Base-by-base conservation (phyloP, 2,329 filamentous ascomycete species). In the Didymella pinodella region DNA sequence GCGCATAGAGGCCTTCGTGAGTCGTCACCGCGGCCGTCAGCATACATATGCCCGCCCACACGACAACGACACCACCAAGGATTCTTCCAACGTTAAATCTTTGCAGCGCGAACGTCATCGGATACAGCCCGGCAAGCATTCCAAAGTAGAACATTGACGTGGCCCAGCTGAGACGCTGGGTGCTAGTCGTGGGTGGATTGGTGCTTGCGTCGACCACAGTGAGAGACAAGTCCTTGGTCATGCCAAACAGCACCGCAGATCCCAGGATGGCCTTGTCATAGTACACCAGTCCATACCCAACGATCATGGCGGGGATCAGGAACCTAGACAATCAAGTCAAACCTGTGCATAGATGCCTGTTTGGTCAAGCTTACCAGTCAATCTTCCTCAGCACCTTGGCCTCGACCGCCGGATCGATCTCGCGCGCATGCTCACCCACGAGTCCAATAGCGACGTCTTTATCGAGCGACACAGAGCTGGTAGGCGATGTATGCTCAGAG, bases 121-220 rank as follows among this genome's bases (percentile, higher is more conserved):
- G 90, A 62, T 91, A 92, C 3, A 90, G 79, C 0, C 90, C 90
- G 0, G 85, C 86, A 2, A 93, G 82, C 88, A 91, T 90, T 36
- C 90, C 90, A 65, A 93, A 92, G 79, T 92, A 93, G 79, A 93
- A 92, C 68, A 92, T 81, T 0, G 88, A 92, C 0, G 89, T 92
- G 2, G 90, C 90, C 90, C 90, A 93, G 65, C 85, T 88, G 28
- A 93, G 83, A 11, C 90, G 84, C 0, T 84, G 83, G 0, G 90
- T 92, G 69, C 90, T 85, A 16, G 84, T 84, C 0, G 83, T 84
- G 0, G 73, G 82, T 0, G 88, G 87, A 1, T 74, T 79, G 2
- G 78, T 82, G 0, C 79, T 75, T n/a, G 80, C 70, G 62, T 84
- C 76, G 7, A 84, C 77, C 4, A 90, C 77, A 29, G 82, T 82